Evolutionary conservation across 2,329 filamentous ascomycete species (phyloP).

Genomic region (Sphaceloma murrayae): DNA sequence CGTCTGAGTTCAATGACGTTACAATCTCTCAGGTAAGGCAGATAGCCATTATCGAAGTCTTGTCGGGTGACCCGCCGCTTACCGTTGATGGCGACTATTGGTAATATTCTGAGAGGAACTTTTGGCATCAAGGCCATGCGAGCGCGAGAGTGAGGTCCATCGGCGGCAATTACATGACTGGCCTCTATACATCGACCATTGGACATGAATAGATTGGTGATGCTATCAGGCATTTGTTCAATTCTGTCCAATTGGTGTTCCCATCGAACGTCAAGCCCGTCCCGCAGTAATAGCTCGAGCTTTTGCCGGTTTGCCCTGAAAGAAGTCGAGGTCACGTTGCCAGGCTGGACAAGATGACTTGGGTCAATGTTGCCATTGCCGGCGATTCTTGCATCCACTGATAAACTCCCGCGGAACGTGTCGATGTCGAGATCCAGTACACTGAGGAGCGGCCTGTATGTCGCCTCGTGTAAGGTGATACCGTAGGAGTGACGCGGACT

Average conservation of each 20-base stretch:
- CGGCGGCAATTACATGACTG: conserved; percentile 27
- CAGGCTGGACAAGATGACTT: not conserved
- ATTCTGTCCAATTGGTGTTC: conserved; percentile 24
- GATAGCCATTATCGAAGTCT: conserved; percentile 20
- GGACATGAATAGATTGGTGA: conserved; percentile 8
- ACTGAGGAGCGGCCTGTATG: conserved; percentile 29
- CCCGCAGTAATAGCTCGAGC: conserved; percentile 29
- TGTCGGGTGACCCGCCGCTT: conserved; percentile 22
- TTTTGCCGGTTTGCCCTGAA: conserved; percentile 32
- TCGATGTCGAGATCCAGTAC: conserved; percentile 27
- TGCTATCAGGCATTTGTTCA: conserved; percentile 6
- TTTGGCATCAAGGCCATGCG: conserved; percentile 25
- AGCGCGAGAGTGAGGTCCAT: conserved; percentile 32
- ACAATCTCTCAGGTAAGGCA: conserved; percentile 18
- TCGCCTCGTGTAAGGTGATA: conserved; percentile 31
- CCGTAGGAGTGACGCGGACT: conserved; percentile 30
- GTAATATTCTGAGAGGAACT: conserved; percentile 27
- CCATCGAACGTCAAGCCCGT: conserved; percentile 32
- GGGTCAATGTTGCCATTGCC: conserved; percentile 23
- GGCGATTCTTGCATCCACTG: conserved; percentile 26
- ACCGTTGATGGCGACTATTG: conserved; percentile 32
- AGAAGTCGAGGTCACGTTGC: not conserved
- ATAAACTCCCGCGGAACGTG: conserved; percentile 27
- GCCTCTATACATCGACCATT: conserved; percentile 16
- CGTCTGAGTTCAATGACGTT: conserved; percentile 25